Percentiles rank a stretch among this genome's conserved stretches.
phyloP scores from a whole-genome alignment of 495 filamentous ascomycete genomes.

The Trichoderma parareesei region DNA sequence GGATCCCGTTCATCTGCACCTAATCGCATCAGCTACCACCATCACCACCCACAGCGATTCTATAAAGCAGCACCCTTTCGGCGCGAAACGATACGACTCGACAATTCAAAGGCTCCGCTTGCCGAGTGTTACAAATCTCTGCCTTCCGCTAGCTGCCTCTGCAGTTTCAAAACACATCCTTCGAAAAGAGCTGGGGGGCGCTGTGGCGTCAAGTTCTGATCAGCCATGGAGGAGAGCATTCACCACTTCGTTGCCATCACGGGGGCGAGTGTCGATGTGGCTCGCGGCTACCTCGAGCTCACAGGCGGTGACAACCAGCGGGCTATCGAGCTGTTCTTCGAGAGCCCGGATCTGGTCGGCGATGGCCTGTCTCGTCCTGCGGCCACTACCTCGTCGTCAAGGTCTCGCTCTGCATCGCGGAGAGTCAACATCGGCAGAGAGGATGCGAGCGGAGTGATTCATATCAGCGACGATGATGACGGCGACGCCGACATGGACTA shows the following conservation, averaged over 20 bases:
- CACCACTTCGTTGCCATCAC: constrained; percentile 67
- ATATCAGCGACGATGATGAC: constrained; percentile 61
- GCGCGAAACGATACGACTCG: neutral
- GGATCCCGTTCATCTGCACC: neutral
- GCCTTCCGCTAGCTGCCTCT: neutral
- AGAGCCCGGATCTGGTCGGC: constrained; percentile 57
- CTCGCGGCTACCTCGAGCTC: constrained; percentile 71
- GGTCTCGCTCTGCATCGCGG: constrained; percentile 16
- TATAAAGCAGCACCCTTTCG: neutral
- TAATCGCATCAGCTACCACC: neutral
- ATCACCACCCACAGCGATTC: neutral
- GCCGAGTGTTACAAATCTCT: neutral
- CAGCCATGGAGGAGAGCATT: constrained; percentile 59
- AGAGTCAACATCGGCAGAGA: constrained; percentile 31
- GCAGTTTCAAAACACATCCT: neutral
- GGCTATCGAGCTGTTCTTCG: constrained; percentile 83
- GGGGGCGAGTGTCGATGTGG: constrained; percentile 47
- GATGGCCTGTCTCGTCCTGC: neutral
- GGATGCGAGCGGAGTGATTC: constrained; percentile 54
- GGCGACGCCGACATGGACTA: constrained; percentile 41
- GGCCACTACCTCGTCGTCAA: constrained; percentile 25
- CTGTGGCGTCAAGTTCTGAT: constrained; percentile 3
- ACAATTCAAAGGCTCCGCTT: neutral
- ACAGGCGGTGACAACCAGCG: constrained; percentile 74
- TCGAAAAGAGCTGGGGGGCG: neutral